Evolutionary conservation across 106 monocot species (phyloP).

Genomic region (Dioscorea dumetorum): DNA sequence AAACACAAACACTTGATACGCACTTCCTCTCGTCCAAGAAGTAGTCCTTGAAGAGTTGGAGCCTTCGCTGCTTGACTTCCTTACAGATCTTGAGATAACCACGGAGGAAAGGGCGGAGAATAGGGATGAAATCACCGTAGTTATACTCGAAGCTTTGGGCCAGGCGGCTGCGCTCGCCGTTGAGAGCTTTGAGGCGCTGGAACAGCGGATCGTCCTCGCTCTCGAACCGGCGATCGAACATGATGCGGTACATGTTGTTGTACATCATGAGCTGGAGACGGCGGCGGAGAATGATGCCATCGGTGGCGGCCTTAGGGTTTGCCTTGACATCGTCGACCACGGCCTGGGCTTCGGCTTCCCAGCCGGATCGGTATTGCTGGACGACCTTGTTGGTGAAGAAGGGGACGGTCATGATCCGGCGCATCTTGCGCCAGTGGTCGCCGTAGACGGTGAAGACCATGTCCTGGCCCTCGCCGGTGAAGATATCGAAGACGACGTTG

Average conservation of each 20-base stretch:
- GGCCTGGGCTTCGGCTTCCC: constrained; percentile 52
- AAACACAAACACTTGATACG: constrained; percentile 8
- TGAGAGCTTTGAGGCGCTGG: constrained; percentile 43
- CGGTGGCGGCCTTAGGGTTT: constrained; percentile 36
- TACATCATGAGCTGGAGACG: constrained; percentile 80
- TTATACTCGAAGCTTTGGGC: constrained; percentile 85
- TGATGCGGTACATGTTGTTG: constrained; percentile 82
- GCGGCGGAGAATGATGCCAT: constrained; percentile 45
- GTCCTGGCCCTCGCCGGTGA: constrained; percentile 83
- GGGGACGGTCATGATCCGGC: constrained; percentile 86
- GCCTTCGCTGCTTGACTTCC: constrained; percentile 45
- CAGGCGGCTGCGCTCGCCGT: constrained; percentile 58
- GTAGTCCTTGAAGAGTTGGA: constrained; percentile 60
- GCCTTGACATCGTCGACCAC: constrained; percentile 58
- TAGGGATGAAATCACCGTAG: constrained; percentile 74
- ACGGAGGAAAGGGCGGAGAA: constrained; percentile 61
- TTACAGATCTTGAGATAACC: constrained; percentile 58
- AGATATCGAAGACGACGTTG: constrained; percentile 84
- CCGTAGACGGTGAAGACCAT: constrained; percentile 92
- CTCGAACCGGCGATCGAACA: constrained; percentile 64
- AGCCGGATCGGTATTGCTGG: constrained; percentile 50
- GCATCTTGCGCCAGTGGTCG: constrained; percentile 88
- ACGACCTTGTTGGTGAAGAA: constrained; percentile 94
- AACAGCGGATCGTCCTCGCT: constrained; percentile 57
- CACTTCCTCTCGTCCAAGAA: constrained; percentile 71